Conservation (phyloP, 1,284 basidiomycete genomes). For the Farysia itapuensis region DNA sequence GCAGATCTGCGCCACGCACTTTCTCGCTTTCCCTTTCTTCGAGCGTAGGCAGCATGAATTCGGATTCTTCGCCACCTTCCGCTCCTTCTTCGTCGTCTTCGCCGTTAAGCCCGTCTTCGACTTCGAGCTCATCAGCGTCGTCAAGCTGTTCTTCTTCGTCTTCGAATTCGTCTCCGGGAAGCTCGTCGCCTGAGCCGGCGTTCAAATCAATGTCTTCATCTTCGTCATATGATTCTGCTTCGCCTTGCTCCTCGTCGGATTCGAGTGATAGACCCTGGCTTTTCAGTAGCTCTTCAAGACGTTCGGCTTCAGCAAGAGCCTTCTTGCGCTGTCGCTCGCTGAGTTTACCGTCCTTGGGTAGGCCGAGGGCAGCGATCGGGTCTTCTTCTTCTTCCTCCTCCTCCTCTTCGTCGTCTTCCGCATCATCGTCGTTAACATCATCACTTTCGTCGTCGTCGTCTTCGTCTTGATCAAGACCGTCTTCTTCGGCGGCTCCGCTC, state of each 20-base stretch:
- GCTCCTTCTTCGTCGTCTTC: constrained; percentile 66
- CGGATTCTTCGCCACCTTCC: constrained; percentile 58
- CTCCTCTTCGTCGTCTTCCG: constrained; percentile 22
- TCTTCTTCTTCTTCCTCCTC: constrained; percentile 31
- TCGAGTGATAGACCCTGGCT: constrained; percentile 53
- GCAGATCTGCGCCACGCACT: constrained; percentile 66
- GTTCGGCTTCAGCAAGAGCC: constrained; percentile 55
- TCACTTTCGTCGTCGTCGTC: constrained; percentile 10
- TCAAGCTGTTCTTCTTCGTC: constrained; percentile 36
- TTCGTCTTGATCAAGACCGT: constrained; percentile 34
- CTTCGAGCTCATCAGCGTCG: constrained; percentile 12
- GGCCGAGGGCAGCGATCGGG: constrained; percentile 30
- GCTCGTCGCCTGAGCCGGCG: no score
- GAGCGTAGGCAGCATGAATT: constrained; percentile 75
- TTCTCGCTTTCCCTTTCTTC: constrained; percentile 79
- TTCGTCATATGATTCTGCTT: constrained; percentile 9
- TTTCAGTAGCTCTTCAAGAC: constrained; percentile 57
- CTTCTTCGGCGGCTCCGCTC: constrained; percentile 62
- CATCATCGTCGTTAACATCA: constrained; percentile 19
- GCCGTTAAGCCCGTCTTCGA: constrained; percentile 7
- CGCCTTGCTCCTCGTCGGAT: constrained; percentile 31
- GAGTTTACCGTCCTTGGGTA: constrained; percentile 52
- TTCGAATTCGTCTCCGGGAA: constrained; percentile 39
- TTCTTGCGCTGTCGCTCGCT: constrained; percentile 54
- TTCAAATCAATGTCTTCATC: constrained; percentile 31